Conservation (phyloP, 164 flowering plant genomes). For the Stephania yunnanensis region DNA sequence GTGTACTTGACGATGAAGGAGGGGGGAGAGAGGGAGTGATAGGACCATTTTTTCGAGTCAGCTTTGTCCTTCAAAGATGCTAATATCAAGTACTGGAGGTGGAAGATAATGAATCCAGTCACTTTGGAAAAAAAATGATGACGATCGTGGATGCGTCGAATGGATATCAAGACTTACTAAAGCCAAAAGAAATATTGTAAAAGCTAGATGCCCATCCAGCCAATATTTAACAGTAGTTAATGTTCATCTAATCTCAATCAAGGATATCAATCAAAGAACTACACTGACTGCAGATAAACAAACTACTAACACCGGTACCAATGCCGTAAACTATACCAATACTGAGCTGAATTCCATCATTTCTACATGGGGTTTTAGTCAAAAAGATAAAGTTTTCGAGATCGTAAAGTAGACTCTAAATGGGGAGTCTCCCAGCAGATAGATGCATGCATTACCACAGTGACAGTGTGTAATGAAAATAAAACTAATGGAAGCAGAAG, state of each 20-base stretch:
- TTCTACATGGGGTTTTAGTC: no score
- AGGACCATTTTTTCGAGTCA: background rate
- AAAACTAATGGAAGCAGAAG: background rate
- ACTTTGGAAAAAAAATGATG: background rate
- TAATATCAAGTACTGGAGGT: background rate
- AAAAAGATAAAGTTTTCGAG: background rate
- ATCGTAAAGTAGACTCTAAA: background rate
- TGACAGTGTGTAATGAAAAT: background rate
- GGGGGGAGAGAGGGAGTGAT: background rate
- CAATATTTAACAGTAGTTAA: background rate
- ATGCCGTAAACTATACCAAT: background rate
- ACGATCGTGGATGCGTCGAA: background rate
- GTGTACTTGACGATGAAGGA: background rate
- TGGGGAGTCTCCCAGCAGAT: no score
- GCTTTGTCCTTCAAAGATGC: background rate
- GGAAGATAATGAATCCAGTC: background rate
- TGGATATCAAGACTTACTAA: background rate
- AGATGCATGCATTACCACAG: background rate
- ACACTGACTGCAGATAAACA: background rate
- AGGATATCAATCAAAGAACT: background rate
- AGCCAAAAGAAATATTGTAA: no score
- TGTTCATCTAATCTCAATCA: background rate
- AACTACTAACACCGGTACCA: background rate
- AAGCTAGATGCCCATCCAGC: no score
- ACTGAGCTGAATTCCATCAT: background rate